phyloP scores from a whole-genome alignment of 179 eudicot species.

The Spinacia oleracea region DNA sequence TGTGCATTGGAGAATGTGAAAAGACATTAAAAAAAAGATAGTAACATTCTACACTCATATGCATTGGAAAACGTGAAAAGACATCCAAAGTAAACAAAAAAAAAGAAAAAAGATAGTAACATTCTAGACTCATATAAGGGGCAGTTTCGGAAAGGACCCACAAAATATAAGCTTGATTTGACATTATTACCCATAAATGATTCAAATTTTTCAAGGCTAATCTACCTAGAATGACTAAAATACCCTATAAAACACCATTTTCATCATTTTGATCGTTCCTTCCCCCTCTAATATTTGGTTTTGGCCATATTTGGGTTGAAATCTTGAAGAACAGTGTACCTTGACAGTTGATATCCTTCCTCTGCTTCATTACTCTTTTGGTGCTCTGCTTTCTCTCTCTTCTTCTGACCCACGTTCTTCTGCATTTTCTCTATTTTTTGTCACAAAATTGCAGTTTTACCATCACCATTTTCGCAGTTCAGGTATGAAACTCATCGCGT shows the following conservation, averaged over 20 bases:
- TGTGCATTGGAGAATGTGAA: too few relatives aligned
- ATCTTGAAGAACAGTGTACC: background rate
- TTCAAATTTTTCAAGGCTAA: too few relatives aligned
- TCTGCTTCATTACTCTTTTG: background rate
- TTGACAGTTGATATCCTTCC: background rate
- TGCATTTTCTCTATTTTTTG: background rate
- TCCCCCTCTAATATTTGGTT: background rate
- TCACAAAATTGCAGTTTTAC: background rate
- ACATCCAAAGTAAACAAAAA: too few relatives aligned
- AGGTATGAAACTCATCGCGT: background rate
- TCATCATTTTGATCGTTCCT: background rate
- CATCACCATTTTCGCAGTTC: background rate
- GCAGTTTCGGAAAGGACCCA: too few relatives aligned
- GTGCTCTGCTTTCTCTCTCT: background rate
- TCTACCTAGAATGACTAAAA: background rate
- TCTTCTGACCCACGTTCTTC: background rate
- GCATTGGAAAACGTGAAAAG: too few relatives aligned
- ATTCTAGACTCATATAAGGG: too few relatives aligned
- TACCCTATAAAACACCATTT: background rate
- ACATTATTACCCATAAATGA: too few relatives aligned
- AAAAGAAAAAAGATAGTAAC: too few relatives aligned
- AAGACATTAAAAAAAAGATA: too few relatives aligned
- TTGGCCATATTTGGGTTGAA: background rate
- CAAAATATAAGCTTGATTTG: too few relatives aligned
- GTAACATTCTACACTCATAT: too few relatives aligned